Conservation (phyloP, 1,284 basidiomycete genomes). For the Boletus semigastroideus region DNA sequence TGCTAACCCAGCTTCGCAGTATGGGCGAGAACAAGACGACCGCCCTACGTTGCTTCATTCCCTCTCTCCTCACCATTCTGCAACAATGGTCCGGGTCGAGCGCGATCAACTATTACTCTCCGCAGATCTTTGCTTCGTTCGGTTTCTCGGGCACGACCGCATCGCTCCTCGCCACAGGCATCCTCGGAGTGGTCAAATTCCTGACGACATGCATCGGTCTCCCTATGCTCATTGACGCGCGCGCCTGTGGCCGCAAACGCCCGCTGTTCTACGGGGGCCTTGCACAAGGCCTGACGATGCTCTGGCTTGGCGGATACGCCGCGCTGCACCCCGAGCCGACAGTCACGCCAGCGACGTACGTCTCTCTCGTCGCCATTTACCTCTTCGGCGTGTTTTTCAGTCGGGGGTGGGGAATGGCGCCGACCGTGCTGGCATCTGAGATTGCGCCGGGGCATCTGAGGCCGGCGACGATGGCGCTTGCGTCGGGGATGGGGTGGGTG, state of each 20-base stretch:
- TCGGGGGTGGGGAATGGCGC: constrained; percentile 42
- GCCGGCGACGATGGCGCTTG: constrained; percentile 41
- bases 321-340: constrained; percentile 36
- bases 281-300: constrained; percentile 44
- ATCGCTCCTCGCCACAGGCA: constrained; percentile 57
- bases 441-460: constrained; percentile 48
- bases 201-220: constrained; percentile 41
- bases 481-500: constrained; percentile 43
- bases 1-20: constrained; percentile 39
- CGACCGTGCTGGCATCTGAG: constrained; percentile 46
- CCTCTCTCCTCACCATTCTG: constrained; percentile 52
- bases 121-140: constrained; percentile 51
- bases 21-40: constrained; percentile 47
- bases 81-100: constrained; percentile 66
- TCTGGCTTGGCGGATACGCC: constrained; percentile 48
- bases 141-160: constrained; percentile 52
- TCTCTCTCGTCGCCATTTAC: constrained; percentile 48
- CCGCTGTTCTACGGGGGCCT: constrained; percentile 47
- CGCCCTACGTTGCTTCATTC: constrained; percentile 51
- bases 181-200: constrained; percentile 63
- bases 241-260: constrained; percentile 44
- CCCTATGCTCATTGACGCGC: constrained; percentile 42
- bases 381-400: constrained; percentile 48
- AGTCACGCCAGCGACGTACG: constrained; percentile 43
- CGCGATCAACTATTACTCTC: constrained; percentile 56